Conservation (phyloP, 805 yeast genomes). For the Suhomyces faveliae region DNA sequence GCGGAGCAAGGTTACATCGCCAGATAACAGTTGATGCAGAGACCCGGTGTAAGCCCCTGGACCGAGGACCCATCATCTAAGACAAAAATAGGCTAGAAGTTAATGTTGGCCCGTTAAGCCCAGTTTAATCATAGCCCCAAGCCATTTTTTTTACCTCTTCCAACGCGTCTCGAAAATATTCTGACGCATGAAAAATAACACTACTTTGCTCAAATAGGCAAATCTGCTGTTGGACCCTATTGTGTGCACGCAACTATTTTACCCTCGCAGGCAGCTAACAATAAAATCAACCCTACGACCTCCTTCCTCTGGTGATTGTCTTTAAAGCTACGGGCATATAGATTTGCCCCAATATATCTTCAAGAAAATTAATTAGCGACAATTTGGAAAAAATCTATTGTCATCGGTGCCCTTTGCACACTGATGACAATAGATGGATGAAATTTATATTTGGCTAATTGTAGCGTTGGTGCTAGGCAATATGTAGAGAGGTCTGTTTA, state of each 20-base stretch:
- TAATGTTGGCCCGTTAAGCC: background rate
- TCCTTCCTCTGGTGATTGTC: background rate
- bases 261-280: conserved; percentile 2
- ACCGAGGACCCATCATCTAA: background rate
- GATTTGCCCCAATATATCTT: background rate
- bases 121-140: background rate
- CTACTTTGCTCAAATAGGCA: background rate
- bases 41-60: background rate
- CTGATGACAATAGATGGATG: background rate
- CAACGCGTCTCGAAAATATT: background rate
- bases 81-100: background rate
- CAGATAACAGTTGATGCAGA: background rate
- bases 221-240: background rate
- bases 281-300: background rate
- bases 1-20: too few species aligned
- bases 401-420: background rate
- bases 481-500: too few species aligned
- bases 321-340: background rate
- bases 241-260: background rate
- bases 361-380: background rate
- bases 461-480: too few species aligned
- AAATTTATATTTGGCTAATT: background rate
- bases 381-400: background rate
- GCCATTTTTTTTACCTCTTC: background rate
- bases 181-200: background rate